Percentiles rank a stretch among this genome's conserved stretches.
Evolutionary conservation across 2,329 filamentous ascomycete species (phyloP).

Genomic region (Talaromyces sp.): DNA sequence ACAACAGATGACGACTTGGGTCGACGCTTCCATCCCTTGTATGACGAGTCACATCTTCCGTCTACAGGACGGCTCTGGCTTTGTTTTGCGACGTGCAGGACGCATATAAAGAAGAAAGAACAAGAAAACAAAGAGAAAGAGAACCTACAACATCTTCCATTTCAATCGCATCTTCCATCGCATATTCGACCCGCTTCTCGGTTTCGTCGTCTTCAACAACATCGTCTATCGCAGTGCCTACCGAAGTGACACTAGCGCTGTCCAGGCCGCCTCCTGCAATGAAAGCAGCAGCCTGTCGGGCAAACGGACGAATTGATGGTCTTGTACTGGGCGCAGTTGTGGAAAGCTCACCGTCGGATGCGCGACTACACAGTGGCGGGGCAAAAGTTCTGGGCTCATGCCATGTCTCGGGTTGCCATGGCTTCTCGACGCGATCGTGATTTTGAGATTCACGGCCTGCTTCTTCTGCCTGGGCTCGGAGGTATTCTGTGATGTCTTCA

Average conservation of each 20-base stretch:
- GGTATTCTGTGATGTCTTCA: conserved; percentile 4
- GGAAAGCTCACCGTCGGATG: conserved; percentile 9
- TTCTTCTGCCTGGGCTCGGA: not conserved
- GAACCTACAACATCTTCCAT: not conserved
- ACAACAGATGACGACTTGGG: not conserved
- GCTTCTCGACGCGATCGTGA: not conserved
- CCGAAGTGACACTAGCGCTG: not conserved
- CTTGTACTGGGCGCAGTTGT: conserved; percentile 10
- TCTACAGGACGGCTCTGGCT: not conserved
- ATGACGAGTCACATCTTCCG: not conserved
- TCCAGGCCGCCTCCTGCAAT: conserved; percentile 1
- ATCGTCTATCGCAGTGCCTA: not conserved
- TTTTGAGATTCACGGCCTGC: not conserved
- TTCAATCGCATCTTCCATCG: not conserved
- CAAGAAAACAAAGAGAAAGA: not conserved
- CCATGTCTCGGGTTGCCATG: conserved; percentile 12
- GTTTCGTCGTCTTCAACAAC: not conserved
- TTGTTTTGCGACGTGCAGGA: not conserved
- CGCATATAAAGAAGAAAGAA: not conserved
- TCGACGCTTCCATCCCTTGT: not conserved
- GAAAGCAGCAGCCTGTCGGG: conserved; percentile 6
- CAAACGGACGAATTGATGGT: conserved; percentile 11
- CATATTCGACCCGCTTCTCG: not conserved
- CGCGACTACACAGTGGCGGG: conserved; percentile 1
- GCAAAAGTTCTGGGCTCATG: not conserved